A percentile compares a stretch with the other conserved stretches of the same genome.
Evolutionary conservation across 371 early-diverging fungal species (phyloP).

Genomic region (Actinomortierella ambigua): DNA sequence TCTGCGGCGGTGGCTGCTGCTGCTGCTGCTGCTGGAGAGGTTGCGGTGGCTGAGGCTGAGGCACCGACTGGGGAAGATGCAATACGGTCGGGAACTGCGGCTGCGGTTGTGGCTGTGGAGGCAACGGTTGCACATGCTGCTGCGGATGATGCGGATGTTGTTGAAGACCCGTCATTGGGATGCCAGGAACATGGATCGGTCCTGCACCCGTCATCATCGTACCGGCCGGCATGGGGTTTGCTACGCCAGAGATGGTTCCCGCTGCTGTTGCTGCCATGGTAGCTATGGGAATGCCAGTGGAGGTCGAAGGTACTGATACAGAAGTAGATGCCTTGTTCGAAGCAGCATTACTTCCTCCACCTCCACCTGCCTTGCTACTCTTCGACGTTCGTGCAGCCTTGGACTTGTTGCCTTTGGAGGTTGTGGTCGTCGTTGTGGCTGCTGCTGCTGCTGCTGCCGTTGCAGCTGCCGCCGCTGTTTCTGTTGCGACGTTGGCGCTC

Average conservation of each 20-base stretch:
- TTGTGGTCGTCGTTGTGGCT: background rate
- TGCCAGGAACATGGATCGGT: too few species aligned
- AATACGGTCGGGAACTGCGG: too few species aligned
- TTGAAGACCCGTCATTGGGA: background rate
- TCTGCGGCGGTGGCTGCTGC: too few species aligned
- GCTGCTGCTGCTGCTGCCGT: background rate
- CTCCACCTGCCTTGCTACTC: conserved; percentile 13
- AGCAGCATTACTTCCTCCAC: conserved; percentile 7
- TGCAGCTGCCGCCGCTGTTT: background rate
- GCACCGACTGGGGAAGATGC: too few species aligned
- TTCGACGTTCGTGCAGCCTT: conserved; percentile 12
- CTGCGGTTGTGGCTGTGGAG: conserved; percentile 2
- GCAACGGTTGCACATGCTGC: conserved; percentile 7
- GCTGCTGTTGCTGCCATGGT: conserved; percentile 25
- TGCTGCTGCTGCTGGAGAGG: too few species aligned
- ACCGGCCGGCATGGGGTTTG: background rate
- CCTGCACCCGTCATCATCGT: too few species aligned
- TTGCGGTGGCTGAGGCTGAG: too few species aligned
- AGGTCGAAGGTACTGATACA: background rate
- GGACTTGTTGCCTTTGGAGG: background rate
- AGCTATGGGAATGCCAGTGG: background rate
- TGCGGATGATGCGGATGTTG: background rate
- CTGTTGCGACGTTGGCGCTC: background rate
- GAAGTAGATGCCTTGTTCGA: conserved; percentile 7
- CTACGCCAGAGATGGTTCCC: conserved; percentile 17